Evolutionary conservation across 441 rosid species (phyloP).

Genomic region (Hura crepitans): DNA sequence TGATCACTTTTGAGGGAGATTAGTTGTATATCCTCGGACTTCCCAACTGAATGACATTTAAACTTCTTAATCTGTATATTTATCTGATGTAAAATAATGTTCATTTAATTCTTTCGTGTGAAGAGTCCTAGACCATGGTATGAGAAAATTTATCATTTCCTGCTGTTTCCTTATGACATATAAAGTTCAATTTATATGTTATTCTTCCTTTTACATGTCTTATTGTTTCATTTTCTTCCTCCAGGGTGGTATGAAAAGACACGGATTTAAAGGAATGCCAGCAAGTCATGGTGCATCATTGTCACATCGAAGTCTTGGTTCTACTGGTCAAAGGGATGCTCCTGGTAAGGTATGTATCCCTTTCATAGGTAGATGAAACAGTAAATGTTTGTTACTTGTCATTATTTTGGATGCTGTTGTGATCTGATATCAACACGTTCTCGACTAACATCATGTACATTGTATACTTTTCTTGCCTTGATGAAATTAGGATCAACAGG

Average conservation of each 20-base stretch:
- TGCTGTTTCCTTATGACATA: not conserved
- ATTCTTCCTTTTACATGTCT: not conserved
- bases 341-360: conserved; percentile 73
- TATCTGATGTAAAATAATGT: not conserved
- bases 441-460: not conserved
- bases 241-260: conserved; percentile 92
- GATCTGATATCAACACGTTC: not conserved
- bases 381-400: not conserved
- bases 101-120: conserved; percentile 1
- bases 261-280: conserved; percentile 53
- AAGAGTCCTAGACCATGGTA: not conserved
- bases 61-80: not conserved
- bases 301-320: conserved; percentile 76
- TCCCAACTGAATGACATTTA: not conserved
- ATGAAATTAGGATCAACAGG: not conserved
- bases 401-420: not conserved
- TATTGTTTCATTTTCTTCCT: conserved; percentile 15
- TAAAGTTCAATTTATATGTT: not conserved
- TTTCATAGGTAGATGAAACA: conserved; percentile 9
- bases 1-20: not conserved
- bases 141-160: not conserved
- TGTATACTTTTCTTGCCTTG: not conserved
- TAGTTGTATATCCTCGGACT: not conserved
- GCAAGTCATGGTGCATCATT: conserved; percentile 84
- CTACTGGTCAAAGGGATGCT: conserved; percentile 97